phyloP scores from a whole-genome alignment of 257 asterid genomes.

The Plantago major region DNA sequence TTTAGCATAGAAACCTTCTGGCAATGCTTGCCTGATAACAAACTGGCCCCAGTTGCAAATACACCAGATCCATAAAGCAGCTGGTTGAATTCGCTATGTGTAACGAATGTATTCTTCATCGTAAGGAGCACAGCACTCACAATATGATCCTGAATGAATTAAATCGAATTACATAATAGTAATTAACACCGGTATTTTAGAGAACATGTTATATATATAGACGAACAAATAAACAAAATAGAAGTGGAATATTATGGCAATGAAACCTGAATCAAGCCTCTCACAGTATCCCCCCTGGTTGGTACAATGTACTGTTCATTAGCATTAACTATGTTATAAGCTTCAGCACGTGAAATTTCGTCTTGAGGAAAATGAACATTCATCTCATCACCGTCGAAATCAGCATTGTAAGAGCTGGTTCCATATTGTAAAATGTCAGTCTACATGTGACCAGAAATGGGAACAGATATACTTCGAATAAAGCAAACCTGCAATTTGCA shows the following conservation, averaged over 20 bases:
- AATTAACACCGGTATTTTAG: conserved; percentile 1
- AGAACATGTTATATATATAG: neutral
- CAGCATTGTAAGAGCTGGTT: conserved; percentile 92
- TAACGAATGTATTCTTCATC: conserved; percentile 79
- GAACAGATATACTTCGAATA: conserved; percentile 5
- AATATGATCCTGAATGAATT: conserved; percentile 74
- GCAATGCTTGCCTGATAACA: conserved; percentile 33
- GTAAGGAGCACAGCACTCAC: conserved; percentile 89
- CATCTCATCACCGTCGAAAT: conserved; percentile 98
- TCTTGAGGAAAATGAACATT: conserved; percentile 99
- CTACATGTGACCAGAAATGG: neutral
- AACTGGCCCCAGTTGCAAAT: conserved; percentile 41
- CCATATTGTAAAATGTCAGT: conserved; percentile 29
- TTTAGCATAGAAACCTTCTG: conserved; percentile 24
- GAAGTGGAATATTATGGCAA: too few relatives aligned
- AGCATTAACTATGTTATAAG: conserved; percentile 91
- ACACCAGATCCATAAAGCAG: conserved; percentile 92
- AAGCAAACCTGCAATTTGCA: conserved; percentile 95
- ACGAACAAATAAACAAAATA: conserved; percentile 14
- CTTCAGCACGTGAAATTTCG: conserved; percentile 99
- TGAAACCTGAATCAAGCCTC: conserved; percentile 97
- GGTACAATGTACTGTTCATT: conserved; percentile 98
- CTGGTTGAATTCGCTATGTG: conserved; percentile 72
- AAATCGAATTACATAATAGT: conserved; percentile 16
- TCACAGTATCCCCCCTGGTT: conserved; percentile 93